Conservation (phyloP, 2,329 filamentous ascomycete species). For the Phoma sp. region DNA sequence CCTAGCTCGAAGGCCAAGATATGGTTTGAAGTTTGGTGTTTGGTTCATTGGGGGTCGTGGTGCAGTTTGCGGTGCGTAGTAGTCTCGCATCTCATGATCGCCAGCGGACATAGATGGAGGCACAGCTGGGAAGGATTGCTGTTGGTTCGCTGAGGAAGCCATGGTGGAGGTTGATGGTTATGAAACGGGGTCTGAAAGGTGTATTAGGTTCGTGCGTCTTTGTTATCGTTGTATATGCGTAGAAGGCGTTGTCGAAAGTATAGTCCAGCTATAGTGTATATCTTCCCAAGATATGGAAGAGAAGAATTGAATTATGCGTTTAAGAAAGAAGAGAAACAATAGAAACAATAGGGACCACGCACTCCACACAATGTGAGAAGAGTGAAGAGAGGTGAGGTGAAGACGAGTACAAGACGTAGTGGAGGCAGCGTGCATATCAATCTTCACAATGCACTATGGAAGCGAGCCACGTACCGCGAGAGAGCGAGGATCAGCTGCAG, state of each 20-base stretch:
- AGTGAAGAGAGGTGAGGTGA: slow-evolving; percentile 24
- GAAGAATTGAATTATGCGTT: slow-evolving; percentile 18
- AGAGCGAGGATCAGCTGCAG: slow-evolving; percentile 47
- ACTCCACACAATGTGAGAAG: slow-evolving; percentile 47
- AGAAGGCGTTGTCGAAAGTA: slow-evolving; percentile 15
- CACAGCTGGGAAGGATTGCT: slow-evolving; percentile 60
- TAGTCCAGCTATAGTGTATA: slow-evolving; percentile 28
- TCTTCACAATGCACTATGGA: slow-evolving; percentile 36
- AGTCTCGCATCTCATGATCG: slow-evolving; percentile 67
- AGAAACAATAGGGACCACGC: slow-evolving; percentile 30
- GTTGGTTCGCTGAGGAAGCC: slow-evolving; percentile 59
- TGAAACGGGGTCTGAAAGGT: slow-evolving; percentile 38
- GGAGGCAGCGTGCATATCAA: slow-evolving; percentile 34
- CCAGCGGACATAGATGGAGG: slow-evolving; percentile 65
- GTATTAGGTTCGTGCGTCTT: slow-evolving; percentile 39
- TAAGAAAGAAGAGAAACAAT: slow-evolving; percentile 30
- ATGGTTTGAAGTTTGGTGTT: slow-evolving; percentile 79
- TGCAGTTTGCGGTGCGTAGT: slow-evolving; percentile 62
- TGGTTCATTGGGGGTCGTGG: slow-evolving; percentile 66
- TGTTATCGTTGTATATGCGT: slow-evolving; percentile 6
- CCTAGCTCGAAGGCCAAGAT: slow-evolving; percentile 85
- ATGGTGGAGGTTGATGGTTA: slow-evolving; percentile 43
- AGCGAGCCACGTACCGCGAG: slow-evolving; percentile 48
- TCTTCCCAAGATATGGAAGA: slow-evolving; percentile 41
- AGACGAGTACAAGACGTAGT: slow-evolving; percentile 19